Evolutionary conservation across 2,329 filamentous ascomycete genomes (phyloP).

Genomic region (Penicillium sp.): DNA sequence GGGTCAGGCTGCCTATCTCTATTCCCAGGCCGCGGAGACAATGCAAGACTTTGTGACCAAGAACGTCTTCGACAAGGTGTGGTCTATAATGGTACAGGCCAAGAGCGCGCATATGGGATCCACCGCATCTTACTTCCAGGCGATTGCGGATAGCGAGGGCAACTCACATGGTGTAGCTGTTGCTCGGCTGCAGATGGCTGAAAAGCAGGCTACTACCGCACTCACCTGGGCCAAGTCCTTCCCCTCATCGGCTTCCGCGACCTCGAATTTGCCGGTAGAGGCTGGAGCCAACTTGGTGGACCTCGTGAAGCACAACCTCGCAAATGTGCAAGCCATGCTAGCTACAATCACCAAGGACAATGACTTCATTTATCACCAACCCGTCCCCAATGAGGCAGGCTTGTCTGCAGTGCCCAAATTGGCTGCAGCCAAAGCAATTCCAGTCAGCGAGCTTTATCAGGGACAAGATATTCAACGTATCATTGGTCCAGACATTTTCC

Average conservation of each 20-base stretch:
- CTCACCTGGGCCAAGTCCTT: conserved; percentile 75
- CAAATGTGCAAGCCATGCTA: conserved; percentile 79
- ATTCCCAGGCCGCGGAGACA: conserved; percentile 83
- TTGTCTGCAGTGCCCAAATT: conserved; percentile 83
- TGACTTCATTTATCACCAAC: conserved; percentile 97
- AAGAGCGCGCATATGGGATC: conserved; percentile 84
- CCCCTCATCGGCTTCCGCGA: conserved; percentile 74
- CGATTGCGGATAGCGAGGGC: conserved; percentile 83
- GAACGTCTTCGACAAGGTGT: conserved; percentile 91
- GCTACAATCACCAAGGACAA: conserved; percentile 83
- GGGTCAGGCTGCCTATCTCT: conserved; percentile 85
- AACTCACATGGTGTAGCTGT: conserved; percentile 85
- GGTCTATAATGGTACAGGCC: conserved; percentile 70
- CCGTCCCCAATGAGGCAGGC: conserved; percentile 80
- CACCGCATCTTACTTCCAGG: conserved; percentile 91
- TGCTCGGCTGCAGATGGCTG: conserved; percentile 77
- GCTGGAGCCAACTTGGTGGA: conserved; percentile 74
- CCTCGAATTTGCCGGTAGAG: conserved; percentile 80
- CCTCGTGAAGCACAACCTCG: conserved; percentile 77
- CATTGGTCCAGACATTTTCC: conserved; percentile 94
- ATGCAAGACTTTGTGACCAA: conserved; percentile 90
- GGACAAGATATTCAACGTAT: conserved; percentile 97
- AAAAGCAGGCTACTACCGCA: conserved; percentile 76
- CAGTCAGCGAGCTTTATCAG: conserved; percentile 93
- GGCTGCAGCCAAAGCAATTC: conserved; percentile 93